Conservation (phyloP, 2,329 filamentous ascomycete genomes). For the Phialophora macrospora region DNA sequence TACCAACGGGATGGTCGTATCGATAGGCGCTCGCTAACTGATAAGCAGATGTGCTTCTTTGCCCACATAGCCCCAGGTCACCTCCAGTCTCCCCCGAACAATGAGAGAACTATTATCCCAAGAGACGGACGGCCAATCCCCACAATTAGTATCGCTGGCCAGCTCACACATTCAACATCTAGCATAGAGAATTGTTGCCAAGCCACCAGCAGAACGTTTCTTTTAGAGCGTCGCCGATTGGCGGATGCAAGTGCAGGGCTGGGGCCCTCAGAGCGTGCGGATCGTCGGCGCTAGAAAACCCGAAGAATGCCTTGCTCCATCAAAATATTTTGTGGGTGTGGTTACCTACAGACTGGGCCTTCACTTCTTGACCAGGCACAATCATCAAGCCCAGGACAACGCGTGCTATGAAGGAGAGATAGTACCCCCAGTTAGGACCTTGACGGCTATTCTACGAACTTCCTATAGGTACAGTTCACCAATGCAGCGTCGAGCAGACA, state of each 20-base stretch:
- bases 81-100: background rate
- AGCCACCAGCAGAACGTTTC: constrained; percentile 13
- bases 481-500: background rate
- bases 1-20: constrained; percentile 7
- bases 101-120: background rate
- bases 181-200: background rate
- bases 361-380: background rate
- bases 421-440: background rate
- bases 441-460: background rate
- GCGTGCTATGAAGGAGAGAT: background rate
- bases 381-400: background rate
- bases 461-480: background rate
- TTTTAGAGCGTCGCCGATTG: constrained; percentile 15
- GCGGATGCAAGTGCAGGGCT: constrained; percentile 1
- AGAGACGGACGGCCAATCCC: background rate
- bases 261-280: background rate
- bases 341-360: background rate
- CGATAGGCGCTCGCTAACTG: constrained; percentile 18
- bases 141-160: background rate
- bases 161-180: background rate
- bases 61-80: background rate
- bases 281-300: background rate
- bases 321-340: background rate
- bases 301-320: background rate
- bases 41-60: constrained; percentile 12